phyloP scores from a whole-genome alignment of 148 eudicot species.

The Nepenthes gracilis region DNA sequence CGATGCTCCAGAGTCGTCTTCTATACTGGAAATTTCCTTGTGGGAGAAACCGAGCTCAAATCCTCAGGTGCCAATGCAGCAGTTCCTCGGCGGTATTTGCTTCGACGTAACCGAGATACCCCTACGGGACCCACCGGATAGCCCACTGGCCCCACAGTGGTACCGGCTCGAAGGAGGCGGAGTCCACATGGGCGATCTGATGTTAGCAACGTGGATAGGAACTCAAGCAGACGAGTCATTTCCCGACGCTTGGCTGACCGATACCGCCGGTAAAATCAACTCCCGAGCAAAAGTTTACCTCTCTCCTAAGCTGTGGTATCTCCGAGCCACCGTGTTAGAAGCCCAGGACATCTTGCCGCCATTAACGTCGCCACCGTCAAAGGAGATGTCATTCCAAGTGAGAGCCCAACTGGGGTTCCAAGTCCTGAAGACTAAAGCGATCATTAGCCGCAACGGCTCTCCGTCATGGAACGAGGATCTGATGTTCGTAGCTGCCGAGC shows the following conservation, averaged over 20 bases:
- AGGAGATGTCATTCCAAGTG: conserved; percentile 41
- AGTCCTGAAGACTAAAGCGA: conserved; percentile 42
- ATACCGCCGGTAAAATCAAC: conserved; percentile 44
- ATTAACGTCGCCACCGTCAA: conserved; percentile 16
- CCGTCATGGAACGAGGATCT: conserved; percentile 80
- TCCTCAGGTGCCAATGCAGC: conserved; percentile 25
- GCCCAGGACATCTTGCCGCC: conserved; percentile 55
- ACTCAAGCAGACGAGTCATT: conserved; percentile 91
- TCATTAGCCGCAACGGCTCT: conserved; percentile 33
- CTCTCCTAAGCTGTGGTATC: conserved; percentile 84
- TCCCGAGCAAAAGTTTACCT: conserved; percentile 68
- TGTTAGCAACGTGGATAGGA: conserved; percentile 96
- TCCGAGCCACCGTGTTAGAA: conserved; percentile 54
- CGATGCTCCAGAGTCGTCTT: conserved; percentile 49
- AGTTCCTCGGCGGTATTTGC: conserved; percentile 75
- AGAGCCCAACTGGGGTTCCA: conserved; percentile 76
- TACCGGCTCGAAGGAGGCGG: conserved; percentile 86
- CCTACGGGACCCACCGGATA: conserved; percentile 87
- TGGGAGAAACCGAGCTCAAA: conserved; percentile 42
- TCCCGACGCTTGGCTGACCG: conserved; percentile 90
- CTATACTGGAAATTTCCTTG: conserved; percentile 64
- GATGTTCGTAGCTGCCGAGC: conserved; percentile 74
- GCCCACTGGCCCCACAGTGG: conserved; percentile 97
- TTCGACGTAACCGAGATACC: conserved; percentile 86
- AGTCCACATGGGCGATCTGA: conserved; percentile 52